Base-by-base conservation (phyloP, 2,329 filamentous ascomycete genomes). In the Hymenoscyphus repandus region DNA sequence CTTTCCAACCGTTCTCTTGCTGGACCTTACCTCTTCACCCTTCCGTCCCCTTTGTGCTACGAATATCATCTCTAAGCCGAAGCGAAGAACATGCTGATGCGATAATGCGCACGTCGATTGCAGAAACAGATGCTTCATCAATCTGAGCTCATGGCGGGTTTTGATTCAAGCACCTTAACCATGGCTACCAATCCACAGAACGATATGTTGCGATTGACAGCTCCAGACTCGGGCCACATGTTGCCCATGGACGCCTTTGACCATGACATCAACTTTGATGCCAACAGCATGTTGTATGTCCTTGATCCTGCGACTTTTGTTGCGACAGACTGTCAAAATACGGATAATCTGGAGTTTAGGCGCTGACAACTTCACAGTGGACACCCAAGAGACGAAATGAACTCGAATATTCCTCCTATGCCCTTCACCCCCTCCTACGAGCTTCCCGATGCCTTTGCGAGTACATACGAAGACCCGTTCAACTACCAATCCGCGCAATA, bases 381-480 rank as follows among this genome's bases (percentile, higher is more conserved):
- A 31, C 52, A 49, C 10, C 69, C 73, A 53, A 70, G 68, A 50
- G 72, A 75, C 50, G 71, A 73, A 55, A 65, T 70, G 33, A 62
- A 53, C 18, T 49, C 46, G 22, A 53, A 53, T 39, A 41, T 77
- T 13, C 67, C 71, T 37, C 61, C 68, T 5, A 62, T 78, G 36
- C 75, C 79, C 3, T 84, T 83, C 52, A 78, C 77, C 2, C 75
- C 78, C 2, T 71, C 74, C 4, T 84, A 83, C 69, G 80, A 84
- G 57, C 76, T 84, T 59, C 78, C 82, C 47, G 70, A 73, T 56
- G 79, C 81, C 58, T 75, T 79, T 45, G 76, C 74, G 36, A 79
- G 78, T 6, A 83, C 80, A 6, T 85, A 84, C 62, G 82, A 85
- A 64, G 82, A 85, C 61, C 80, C 82, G 34, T 84, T 85, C 61